Evolutionary conservation across 2,329 filamentous ascomycete genomes (phyloP).

Genomic region (Phialophora expanda): DNA sequence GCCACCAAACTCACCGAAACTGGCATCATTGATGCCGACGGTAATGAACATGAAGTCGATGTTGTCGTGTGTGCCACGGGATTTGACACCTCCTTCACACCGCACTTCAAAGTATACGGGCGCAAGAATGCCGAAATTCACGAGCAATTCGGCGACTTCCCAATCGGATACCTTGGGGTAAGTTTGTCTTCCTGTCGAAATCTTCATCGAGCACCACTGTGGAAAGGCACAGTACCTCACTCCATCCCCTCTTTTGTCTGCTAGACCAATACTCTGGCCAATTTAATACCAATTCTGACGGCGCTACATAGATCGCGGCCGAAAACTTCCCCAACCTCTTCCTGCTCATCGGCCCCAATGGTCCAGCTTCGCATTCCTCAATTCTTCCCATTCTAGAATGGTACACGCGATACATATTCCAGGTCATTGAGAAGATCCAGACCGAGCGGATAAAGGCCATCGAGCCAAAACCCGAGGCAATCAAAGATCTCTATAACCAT

Average conservation of each 20-base stretch:
- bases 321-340: constrained; percentile 42
- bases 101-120: constrained; percentile 45
- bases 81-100: constrained; percentile 46
- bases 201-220: background rate
- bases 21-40: constrained; percentile 50
- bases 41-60: constrained; percentile 45
- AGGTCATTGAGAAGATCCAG: constrained; percentile 41
- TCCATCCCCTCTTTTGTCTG: background rate
- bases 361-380: constrained; percentile 41
- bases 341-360: constrained; percentile 41
- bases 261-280: background rate
- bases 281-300: background rate
- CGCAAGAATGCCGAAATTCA: constrained; percentile 38
- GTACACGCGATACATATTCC: constrained; percentile 38
- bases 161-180: constrained; percentile 31
- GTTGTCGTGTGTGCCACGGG: constrained; percentile 49
- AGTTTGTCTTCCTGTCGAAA: background rate
- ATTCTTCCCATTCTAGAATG: constrained; percentile 41
- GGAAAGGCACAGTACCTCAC: background rate
- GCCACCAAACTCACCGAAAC: constrained; percentile 46
- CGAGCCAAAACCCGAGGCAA: constrained; percentile 39
- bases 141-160: constrained; percentile 39
- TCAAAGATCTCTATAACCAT: constrained; percentile 47
- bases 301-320: constrained; percentile 16
- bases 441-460: constrained; percentile 37